A percentile compares a stretch with the other conserved stretches of the same genome.
These are phyloP conservation scores for Stagonosporopsis chrysanthemi DNA, from an alignment of 2,329 filamentous ascomycete species.

Conservation along the genomic window DNA sequence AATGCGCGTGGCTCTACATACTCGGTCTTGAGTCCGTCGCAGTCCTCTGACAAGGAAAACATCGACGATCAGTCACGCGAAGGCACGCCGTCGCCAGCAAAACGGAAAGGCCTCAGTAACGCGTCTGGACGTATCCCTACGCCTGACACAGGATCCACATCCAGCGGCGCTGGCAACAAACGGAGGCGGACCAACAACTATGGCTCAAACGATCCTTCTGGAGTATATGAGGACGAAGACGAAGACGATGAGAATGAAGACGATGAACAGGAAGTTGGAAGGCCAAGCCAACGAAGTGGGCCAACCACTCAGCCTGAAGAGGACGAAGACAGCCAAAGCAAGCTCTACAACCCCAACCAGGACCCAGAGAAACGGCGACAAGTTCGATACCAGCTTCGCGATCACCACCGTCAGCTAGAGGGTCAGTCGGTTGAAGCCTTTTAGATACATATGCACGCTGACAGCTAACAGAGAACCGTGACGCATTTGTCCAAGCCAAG, in stretches of 20 bases:
- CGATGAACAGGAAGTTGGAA: conserved; percentile 18
- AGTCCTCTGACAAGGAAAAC: conserved; percentile 57
- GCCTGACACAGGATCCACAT: conserved; percentile 47
- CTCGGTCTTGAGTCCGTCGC: conserved; percentile 43
- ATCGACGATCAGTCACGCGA: conserved; percentile 37
- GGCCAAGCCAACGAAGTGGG: not conserved
- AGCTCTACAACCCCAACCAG: conserved; percentile 82
- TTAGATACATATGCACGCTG: not conserved
- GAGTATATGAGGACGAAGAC: conserved; percentile 32
- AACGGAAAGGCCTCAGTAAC: conserved; percentile 54
- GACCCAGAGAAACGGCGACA: conserved; percentile 74
- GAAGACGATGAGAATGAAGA: conserved; percentile 23
- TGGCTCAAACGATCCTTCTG: conserved; percentile 18
- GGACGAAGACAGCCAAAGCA: conserved; percentile 40
- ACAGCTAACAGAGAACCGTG: conserved; percentile 65
- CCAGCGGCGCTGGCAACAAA: conserved; percentile 49
- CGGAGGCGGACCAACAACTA: conserved; percentile 54
- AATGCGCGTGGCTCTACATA: conserved; percentile 38
- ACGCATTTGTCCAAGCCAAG: conserved; percentile 72
- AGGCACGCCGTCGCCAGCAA: conserved; percentile 43
- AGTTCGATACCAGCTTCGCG: conserved; percentile 73
- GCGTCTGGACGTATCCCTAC: conserved; percentile 46
- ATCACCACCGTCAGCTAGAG: conserved; percentile 68
- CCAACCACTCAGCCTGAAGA: conserved; percentile 21
- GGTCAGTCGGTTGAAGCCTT: conserved; percentile 50